A percentile compares a stretch with the other conserved stretches of the same genome.
Evolutionary conservation across 441 rosid species (phyloP).

Genomic region (Rhodomyrtus psidioides): DNA sequence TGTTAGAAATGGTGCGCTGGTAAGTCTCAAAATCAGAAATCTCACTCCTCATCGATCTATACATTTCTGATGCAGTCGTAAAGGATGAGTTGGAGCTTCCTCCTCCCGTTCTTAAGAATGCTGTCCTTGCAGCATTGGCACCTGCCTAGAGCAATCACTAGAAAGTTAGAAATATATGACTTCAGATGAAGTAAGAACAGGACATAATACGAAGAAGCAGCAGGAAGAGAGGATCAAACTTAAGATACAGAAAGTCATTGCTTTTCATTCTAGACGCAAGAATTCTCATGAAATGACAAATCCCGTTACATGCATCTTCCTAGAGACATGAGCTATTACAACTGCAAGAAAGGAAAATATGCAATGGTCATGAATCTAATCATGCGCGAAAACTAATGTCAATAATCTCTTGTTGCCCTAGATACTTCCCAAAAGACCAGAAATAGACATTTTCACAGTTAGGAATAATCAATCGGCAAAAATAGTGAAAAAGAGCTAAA

Average conservation of each 20-base stretch:
- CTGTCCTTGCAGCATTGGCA: constrained; percentile 16
- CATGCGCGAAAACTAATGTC: neutral
- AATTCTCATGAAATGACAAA: neutral
- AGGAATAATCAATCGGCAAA: neutral
- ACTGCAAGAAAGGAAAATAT: neutral
- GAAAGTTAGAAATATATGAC: neutral
- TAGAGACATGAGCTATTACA: neutral
- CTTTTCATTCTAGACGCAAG: neutral
- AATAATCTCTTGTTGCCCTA: neutral
- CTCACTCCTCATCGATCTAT: constrained; percentile 29
- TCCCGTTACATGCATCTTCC: neutral
- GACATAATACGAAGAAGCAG: neutral
- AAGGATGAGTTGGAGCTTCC: constrained; percentile 15
- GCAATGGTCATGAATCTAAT: neutral
- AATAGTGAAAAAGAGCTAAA: neutral
- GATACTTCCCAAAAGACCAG: neutral
- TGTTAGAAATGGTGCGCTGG: constrained; percentile 13
- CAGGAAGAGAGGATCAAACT: neutral
- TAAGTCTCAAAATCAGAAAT: constrained; percentile 22
- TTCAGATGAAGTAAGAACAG: neutral
- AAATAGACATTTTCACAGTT: neutral
- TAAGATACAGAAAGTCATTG: neutral
- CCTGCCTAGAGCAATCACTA: constrained; percentile 26
- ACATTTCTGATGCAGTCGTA: constrained; percentile 28
- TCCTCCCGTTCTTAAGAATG: constrained; percentile 17